Conservation (phyloP, 2,329 filamentous ascomycete genomes). For the Xylariaceae sp. region DNA sequence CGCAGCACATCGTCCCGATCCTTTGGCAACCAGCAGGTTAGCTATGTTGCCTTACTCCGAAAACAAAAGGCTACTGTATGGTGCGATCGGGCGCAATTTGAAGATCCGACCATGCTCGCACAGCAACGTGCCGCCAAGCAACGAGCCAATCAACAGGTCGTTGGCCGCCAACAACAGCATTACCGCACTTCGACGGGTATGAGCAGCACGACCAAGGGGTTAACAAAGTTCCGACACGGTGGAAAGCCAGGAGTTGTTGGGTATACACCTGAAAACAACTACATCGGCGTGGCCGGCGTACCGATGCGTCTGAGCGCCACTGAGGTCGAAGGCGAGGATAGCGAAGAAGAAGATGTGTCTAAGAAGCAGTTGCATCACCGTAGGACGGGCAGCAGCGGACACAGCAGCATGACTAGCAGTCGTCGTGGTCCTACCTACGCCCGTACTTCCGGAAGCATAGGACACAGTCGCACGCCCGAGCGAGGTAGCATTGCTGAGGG, state of each 20-base stretch:
- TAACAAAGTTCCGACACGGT: slow-evolving; percentile 85
- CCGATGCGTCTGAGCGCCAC: slow-evolving; percentile 91
- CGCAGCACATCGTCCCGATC: slow-evolving; percentile 81
- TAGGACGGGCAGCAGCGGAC: slow-evolving; percentile 70
- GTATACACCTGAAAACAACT: slow-evolving; percentile 73
- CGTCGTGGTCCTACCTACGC: slow-evolving; percentile 46
- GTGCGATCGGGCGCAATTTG: slow-evolving; percentile 90
- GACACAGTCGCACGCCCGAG: slow-evolving; percentile 54
- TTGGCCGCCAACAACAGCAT: slow-evolving; percentile 52
- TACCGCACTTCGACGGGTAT: slow-evolving; percentile 61
- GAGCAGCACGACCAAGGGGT: slow-evolving; percentile 60
- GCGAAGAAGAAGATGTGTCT: slow-evolving; percentile 64
- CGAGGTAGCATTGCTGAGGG: slow-evolving; percentile 48
- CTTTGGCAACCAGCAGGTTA: slow-evolving; percentile 55
- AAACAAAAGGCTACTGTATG: slow-evolving; percentile 98
- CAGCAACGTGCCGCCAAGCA: slow-evolving; percentile 85
- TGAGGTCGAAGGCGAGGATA: slow-evolving; percentile 86
- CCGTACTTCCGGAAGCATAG: slow-evolving; percentile 50
- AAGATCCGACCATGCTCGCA: slow-evolving; percentile 79
- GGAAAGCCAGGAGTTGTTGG: slow-evolving; percentile 74
- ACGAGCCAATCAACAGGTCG: slow-evolving; percentile 79
- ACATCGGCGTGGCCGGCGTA: slow-evolving; percentile 72
- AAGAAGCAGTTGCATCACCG: slow-evolving; percentile 57
- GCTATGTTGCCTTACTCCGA: slow-evolving; percentile 92
- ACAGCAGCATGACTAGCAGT: slow-evolving; percentile 61